A percentile compares a stretch with the other conserved stretches of the same genome.
Conservation (phyloP, 805 yeast genomes). For the Jamesozyma piceae region DNA sequence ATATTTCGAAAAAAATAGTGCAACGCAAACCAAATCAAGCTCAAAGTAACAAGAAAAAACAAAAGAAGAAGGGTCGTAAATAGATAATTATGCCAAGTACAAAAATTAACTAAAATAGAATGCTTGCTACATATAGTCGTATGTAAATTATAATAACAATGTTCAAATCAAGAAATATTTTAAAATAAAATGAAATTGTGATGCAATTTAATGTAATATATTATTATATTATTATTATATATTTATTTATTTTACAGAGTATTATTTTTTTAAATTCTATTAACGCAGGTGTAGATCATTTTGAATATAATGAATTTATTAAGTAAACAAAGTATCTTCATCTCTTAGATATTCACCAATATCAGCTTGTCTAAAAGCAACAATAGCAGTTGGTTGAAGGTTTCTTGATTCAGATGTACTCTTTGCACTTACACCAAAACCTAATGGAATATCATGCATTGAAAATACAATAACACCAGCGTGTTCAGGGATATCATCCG, state of each 20-base stretch:
- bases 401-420: constrained; percentile 81
- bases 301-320: too few relatives aligned
- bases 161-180: too few relatives aligned
- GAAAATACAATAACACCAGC: constrained; percentile 89
- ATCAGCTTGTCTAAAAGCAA: constrained; percentile 94
- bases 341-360: constrained; percentile 97
- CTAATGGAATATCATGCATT: constrained; percentile 87
- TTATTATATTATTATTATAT: too few relatives aligned
- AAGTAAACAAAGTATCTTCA: constrained; percentile 90
- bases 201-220: too few relatives aligned
- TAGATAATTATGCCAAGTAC: too few relatives aligned
- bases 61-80: constrained; percentile 22
- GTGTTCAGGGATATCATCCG: constrained; percentile 96
- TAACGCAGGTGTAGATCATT: too few relatives aligned
- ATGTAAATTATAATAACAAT: too few relatives aligned
- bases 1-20: constrained; percentile 20
- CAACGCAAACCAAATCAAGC: constrained; percentile 6
- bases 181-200: too few relatives aligned
- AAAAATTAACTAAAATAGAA: too few relatives aligned
- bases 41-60: constrained; percentile 8
- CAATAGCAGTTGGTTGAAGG: constrained; percentile 87
- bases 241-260: too few relatives aligned
- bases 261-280: too few relatives aligned
- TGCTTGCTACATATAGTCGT: too few relatives aligned
- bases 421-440: constrained; percentile 91